Conservation (phyloP, 192 early-diverging fungal species). For the Rhizoclosmatium sp. region DNA sequence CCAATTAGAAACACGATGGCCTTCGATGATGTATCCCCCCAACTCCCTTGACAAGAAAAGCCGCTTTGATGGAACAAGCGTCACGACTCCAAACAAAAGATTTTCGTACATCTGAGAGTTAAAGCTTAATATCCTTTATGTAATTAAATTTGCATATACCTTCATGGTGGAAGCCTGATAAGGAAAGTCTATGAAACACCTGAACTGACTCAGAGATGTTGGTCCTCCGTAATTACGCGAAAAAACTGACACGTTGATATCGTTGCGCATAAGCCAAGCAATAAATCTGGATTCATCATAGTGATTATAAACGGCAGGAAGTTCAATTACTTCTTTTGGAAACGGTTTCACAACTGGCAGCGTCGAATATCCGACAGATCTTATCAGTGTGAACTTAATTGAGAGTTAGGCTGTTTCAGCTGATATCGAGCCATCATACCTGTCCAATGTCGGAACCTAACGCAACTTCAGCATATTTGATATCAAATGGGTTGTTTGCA, state of each 20-base stretch:
- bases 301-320: conserved; percentile 18
- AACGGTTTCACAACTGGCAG: conserved; percentile 10
- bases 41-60: conserved; percentile 15
- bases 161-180: conserved; percentile 35
- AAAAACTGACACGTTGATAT: conserved; percentile 16
- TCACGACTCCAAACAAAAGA: conserved; percentile 20
- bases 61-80: conserved; percentile 16
- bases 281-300: conserved; percentile 25
- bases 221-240: conserved; percentile 23
- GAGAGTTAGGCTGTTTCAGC: background rate
- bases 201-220: conserved; percentile 25
- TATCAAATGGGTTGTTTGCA: conserved; percentile 33
- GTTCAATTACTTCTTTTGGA: background rate
- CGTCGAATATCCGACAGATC: conserved; percentile 29
- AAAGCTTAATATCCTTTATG: background rate
- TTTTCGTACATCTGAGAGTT: conserved; percentile 32
- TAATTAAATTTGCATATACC: background rate
- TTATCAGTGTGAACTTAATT: conserved; percentile 13
- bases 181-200: conserved; percentile 28
- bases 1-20: conserved; percentile 20
- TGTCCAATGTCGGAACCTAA: background rate
- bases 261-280: conserved; percentile 24
- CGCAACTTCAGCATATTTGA: conserved; percentile 19
- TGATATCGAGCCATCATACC: background rate
- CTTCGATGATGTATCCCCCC: conserved; percentile 28